phyloP scores from a whole-genome alignment of 106 monocot species.

The Allium cepa region DNA sequence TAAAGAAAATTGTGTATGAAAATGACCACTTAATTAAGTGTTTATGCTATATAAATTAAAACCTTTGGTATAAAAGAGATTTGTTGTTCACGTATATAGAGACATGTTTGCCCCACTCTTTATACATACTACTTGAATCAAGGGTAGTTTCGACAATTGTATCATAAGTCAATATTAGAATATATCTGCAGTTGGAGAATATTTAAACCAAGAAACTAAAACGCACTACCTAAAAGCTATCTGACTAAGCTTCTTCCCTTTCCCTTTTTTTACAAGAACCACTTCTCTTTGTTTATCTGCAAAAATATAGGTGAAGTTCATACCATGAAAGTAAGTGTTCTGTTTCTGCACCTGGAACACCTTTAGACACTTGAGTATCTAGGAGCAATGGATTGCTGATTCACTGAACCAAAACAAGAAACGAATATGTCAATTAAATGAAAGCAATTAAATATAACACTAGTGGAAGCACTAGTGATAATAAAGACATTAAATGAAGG shows the following conservation, averaged over 20 bases:
- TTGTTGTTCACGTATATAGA: background rate
- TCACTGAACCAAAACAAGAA: too few relatives aligned
- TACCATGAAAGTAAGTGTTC: constrained; percentile 97
- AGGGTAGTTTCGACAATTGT: too few relatives aligned
- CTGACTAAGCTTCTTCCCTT: too few relatives aligned
- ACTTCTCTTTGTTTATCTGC: too few relatives aligned
- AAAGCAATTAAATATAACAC: too few relatives aligned
- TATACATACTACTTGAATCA: too few relatives aligned
- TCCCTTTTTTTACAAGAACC: too few relatives aligned
- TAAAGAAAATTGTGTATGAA: background rate
- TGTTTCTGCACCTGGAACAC: constrained; percentile 85
- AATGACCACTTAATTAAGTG: background rate
- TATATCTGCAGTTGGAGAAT: background rate
- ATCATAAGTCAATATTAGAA: too few relatives aligned
- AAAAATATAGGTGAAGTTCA: background rate
- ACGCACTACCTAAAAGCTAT: background rate
- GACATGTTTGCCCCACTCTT: background rate
- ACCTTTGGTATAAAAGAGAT: background rate
- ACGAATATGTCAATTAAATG: too few relatives aligned
- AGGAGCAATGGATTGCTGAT: constrained; percentile 34
- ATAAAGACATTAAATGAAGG: too few relatives aligned
- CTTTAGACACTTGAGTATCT: constrained; percentile 98
- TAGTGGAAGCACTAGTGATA: too few relatives aligned
- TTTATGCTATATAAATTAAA: background rate
- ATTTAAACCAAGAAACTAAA: background rate